Evolutionary conservation across 2,329 filamentous ascomycete genomes (phyloP).

Genomic region (Gyromitra esculenta): DNA sequence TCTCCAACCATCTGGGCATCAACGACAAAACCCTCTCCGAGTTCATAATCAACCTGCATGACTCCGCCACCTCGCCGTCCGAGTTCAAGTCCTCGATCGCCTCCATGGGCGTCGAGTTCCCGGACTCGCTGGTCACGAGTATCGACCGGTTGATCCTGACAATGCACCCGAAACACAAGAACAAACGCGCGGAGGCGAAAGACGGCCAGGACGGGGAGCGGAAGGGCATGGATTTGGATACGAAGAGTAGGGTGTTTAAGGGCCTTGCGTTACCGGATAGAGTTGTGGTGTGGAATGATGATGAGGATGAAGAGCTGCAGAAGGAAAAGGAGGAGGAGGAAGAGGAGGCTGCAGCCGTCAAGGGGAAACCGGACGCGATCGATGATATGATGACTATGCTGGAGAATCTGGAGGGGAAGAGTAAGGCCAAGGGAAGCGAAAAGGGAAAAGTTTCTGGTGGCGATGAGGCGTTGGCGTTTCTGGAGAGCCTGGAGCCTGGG

Average conservation of each 20-base stretch:
- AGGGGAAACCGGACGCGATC: conserved; percentile 71
- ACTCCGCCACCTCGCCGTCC: conserved; percentile 74
- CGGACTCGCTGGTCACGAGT: conserved; percentile 85
- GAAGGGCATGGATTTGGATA: conserved; percentile 67
- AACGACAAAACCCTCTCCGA: conserved; percentile 95
- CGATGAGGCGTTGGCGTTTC: conserved; percentile 49
- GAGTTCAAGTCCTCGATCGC: conserved; percentile 81
- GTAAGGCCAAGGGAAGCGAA: conserved; percentile 58
- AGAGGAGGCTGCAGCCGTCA: conserved; percentile 58
- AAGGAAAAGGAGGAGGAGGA: conserved; percentile 46
- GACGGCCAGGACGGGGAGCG: conserved; percentile 59
- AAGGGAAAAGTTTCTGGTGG: conserved; percentile 22
- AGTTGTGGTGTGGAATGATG: conserved; percentile 67
- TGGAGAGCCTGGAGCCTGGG: conserved; percentile 52
- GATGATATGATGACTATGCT: conserved; percentile 93
- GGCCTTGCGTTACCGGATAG: conserved; percentile 88
- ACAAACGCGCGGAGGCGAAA: conserved; percentile 62
- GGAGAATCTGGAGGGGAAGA: conserved; percentile 81
- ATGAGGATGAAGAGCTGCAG: conserved; percentile 58
- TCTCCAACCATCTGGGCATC: conserved; percentile 92
- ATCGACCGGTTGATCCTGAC: conserved; percentile 87
- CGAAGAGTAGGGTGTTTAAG: conserved; percentile 88
- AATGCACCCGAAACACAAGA: conserved; percentile 90
- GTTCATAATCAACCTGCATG: conserved; percentile 90
- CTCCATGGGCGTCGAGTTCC: conserved; percentile 82